These are phyloP conservation scores for Dalbergia cochinchinensis DNA, from an alignment of 306 rosid genomes.

Conservation along the genomic window DNA sequence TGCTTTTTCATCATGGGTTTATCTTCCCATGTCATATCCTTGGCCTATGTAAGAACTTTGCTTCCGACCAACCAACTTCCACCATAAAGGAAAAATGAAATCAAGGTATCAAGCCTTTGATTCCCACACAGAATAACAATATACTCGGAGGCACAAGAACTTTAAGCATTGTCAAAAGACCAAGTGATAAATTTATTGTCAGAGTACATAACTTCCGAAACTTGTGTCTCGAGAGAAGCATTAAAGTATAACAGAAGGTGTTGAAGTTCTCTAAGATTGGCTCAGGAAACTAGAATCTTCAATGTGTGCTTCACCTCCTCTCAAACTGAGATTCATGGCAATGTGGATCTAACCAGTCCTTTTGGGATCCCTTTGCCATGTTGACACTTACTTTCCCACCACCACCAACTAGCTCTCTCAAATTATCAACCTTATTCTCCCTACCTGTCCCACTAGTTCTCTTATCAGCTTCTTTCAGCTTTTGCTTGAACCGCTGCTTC, in stretches of 20 bases:
- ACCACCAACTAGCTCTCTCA: conserved; percentile 93
- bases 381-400: conserved; percentile 57
- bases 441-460: conserved; percentile 68
- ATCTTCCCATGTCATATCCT: background rate
- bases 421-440: conserved; percentile 87
- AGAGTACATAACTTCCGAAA: conserved; percentile 46
- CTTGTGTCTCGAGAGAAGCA: conserved; percentile 37
- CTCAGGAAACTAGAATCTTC: conserved; percentile 35
- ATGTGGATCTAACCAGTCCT: conserved; percentile 97
- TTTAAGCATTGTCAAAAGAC: conserved; percentile 32
- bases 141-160: conserved; percentile 25
- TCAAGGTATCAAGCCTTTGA: background rate
- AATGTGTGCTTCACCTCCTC: conserved; percentile 61
- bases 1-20: background rate
- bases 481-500: conserved; percentile 85
- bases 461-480: conserved; percentile 90
- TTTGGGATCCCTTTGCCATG: conserved; percentile 64
- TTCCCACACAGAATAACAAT: conserved; percentile 15
- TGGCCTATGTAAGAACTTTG: background rate
- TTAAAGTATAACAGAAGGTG: conserved; percentile 31
- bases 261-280: conserved; percentile 31
- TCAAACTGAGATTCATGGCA: conserved; percentile 90
- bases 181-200: conserved; percentile 43
- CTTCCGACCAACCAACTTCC: too few relatives aligned
- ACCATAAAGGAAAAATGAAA: background rate